These are phyloP conservation scores for Nothophytophthora sp. DNA, from an alignment of 352 stramenopile species.

Conservation along the genomic window DNA sequence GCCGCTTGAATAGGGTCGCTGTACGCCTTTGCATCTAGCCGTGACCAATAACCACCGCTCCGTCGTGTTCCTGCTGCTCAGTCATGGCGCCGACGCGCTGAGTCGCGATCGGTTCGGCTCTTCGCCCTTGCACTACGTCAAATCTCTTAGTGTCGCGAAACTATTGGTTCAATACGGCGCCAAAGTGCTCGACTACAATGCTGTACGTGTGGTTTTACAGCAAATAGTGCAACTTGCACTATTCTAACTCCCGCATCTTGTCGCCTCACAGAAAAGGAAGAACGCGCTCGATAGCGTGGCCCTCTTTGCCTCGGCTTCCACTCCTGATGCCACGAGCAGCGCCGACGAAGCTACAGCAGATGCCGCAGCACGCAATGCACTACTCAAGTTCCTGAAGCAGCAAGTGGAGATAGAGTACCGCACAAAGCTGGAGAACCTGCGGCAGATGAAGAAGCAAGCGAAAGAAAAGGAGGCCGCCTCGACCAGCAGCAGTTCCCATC, in stretches of 20 bases:
- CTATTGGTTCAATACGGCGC: conserved; percentile 62
- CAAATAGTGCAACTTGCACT: neutral
- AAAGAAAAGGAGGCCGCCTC: conserved; percentile 8
- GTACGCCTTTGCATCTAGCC: conserved; percentile 60
- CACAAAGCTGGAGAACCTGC: conserved; percentile 47
- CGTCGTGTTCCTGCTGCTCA: conserved; percentile 70
- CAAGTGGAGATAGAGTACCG: conserved; percentile 56
- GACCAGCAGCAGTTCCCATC: neutral
- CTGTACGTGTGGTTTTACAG: conserved; percentile 18
- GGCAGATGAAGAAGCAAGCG: conserved; percentile 35
- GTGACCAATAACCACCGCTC: conserved; percentile 57
- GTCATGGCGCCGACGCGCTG: conserved; percentile 55
- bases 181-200: conserved; percentile 61
- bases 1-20: conserved; percentile 71
- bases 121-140: conserved; percentile 71
- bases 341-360: conserved; percentile 10
- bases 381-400: conserved; percentile 50
- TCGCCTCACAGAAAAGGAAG: conserved; percentile 51
- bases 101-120: conserved; percentile 63
- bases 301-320: conserved; percentile 11
- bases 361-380: conserved; percentile 10
- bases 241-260: neutral
- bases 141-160: conserved; percentile 63
- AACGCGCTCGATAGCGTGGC: conserved; percentile 49
- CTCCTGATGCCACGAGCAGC: conserved; percentile 8